Evolutionary conservation across 805 yeast genomes (phyloP), one percentile per base, ranked within the genome.

Genomic region (Crinitomyces ghanaensis): DNA sequence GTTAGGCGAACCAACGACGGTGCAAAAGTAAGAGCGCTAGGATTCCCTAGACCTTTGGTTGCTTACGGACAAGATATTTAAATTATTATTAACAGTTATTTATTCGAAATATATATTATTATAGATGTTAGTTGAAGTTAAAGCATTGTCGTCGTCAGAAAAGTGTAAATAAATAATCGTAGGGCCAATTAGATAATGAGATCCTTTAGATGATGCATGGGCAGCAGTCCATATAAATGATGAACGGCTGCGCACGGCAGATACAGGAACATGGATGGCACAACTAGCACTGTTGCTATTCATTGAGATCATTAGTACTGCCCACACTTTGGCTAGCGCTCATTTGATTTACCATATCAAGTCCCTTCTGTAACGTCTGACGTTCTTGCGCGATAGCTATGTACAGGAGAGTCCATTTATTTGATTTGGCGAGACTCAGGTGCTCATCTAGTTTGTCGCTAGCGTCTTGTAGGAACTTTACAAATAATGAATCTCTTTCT

Each of bases 331-430:
- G n/a, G 11, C n/a, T 21, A 11, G 11, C n/a, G 24, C 24, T 21
- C 11, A 21, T 21, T n/a, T 20, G 11, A 8, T 20, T 31, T 28
- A 53, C 39, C 15, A 52, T 39, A 4, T 35, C 38, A 7, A 45
- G 35, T 6, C 53, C 53, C 16, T 43, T 42, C 3, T 37, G 36
- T 8, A 53, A 32, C 2, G 51, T 36, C 20, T 42, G 48, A 12
- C 46, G 34, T 29, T 54, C 59, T 29, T 54, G 59, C 5, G 45
- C 44, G 11, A 54, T 47, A 3, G 57, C 57, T 2, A 52, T 42
- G 1, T 42, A 39, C 17, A 54, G 41, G 3, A 42, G 43, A 6
- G 43, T 29, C 57, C 57, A 51, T n/a, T 43, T 38, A 24, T 36
- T 28, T 4, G 32, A 18, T 17, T 37, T 30, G 5, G 56, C 53